Evolutionary conservation across 495 filamentous ascomycete species (phyloP).

Genomic region (Daldinia vernicosa): DNA sequence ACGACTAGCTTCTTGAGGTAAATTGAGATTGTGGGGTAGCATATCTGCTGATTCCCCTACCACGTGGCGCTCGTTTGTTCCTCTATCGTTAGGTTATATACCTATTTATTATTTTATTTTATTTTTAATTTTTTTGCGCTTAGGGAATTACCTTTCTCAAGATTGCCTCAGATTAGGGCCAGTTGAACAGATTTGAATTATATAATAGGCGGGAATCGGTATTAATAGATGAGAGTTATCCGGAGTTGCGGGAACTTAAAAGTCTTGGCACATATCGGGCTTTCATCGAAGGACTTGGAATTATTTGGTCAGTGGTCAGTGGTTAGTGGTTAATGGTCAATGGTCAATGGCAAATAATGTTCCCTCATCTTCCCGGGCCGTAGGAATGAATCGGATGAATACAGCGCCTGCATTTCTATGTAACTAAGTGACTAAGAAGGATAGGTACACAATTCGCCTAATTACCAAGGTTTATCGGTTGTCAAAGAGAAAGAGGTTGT

Average conservation of each 20-base stretch:
- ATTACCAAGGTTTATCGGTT: no score
- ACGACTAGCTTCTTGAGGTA: conserved; percentile 29
- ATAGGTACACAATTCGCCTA: neutral
- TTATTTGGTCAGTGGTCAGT: conserved; percentile 7
- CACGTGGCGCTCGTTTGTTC: conserved; percentile 32
- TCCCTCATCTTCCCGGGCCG: neutral
- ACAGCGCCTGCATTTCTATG: neutral
- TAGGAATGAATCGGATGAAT: conserved; percentile 21
- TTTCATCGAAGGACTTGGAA: conserved; percentile 24
- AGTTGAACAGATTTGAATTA: conserved; percentile 12
- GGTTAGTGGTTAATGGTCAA: neutral
- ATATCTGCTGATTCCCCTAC: conserved; percentile 22
- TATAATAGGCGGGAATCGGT: conserved; percentile 24
- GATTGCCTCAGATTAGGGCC: neutral
- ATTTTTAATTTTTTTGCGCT: conserved; percentile 7
- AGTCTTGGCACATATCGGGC: conserved; percentile 27
- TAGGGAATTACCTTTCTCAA: neutral
- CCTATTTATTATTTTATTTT: neutral
- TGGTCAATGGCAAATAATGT: neutral
- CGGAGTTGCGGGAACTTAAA: conserved; percentile 34
- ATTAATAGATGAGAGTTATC: conserved; percentile 24
- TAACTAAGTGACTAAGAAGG: conserved; percentile 7
- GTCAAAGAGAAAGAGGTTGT: no score
- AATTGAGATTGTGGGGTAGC: conserved; percentile 37
- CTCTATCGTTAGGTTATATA: conserved; percentile 23